Evolutionary conservation across 768 basidiomycete species (phyloP), one percentile per base, ranked within the genome.

Genomic region (Calocybe cyanea): DNA sequence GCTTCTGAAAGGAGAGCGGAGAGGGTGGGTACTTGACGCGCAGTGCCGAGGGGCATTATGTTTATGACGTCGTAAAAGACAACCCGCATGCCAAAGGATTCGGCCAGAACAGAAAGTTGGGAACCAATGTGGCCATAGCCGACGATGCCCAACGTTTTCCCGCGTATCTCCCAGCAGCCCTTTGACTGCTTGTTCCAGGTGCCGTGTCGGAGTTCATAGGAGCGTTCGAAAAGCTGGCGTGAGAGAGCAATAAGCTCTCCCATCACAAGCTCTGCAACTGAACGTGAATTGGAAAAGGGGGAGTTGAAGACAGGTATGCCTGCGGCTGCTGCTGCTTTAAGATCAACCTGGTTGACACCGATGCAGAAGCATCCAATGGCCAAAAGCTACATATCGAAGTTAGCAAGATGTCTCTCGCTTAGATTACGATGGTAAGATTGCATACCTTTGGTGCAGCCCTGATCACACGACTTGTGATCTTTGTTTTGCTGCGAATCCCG

Each of bases 351-450:
- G 67, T 98, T 98, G 43, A 92, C 94, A 41, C 96, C 96, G 54
- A 99, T 99, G 70, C 96, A 99, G 78, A 99, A 99, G 66, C 96
- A 99, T 9, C 96, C 95, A 52, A 98, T 92, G 59, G 85, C 90
- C 10, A 97, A 78, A 37, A 99, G 86, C 93, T 99, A 59, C 8
- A 9, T 10, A 5, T 1, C 11, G 2, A n/a, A 10, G 34, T 31
- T 4, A 8, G 11, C 14, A 20, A 41, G 36, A 36, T 41, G 30
- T 18, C 48, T 35, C 38, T 15, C 15, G 19, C 34, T 19, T 24
- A 13, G 25, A 41, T 31, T 19, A 13, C 31, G 33, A 44, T 18
- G 38, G n/a, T 21, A 17, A 35, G 11, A 48, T 14, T 35, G 58
- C 78, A 39, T 59, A 86, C 95, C 77, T 91, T 92, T 43, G 83